These are phyloP conservation scores for Oryza glumipatula DNA, from an alignment of 176 grass and related monocot species.

Conservation along the genomic window DNA sequence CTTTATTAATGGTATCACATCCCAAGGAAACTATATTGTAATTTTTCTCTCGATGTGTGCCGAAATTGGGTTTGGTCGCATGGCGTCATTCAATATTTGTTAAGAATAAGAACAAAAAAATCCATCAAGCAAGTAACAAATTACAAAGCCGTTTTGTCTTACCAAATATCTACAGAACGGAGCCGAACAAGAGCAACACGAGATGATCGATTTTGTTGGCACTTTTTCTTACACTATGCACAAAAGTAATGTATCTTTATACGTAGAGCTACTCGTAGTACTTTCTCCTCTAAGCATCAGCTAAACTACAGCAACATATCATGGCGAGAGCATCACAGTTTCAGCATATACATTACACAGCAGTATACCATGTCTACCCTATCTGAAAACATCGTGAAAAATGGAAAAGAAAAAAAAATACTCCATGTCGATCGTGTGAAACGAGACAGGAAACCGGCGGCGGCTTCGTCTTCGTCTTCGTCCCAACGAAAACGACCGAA, in stretches of 20 bases:
- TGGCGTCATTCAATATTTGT: not conserved
- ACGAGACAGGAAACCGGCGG: not conserved
- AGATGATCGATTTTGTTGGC: not conserved
- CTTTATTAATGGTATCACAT: not conserved
- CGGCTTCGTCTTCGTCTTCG: not conserved
- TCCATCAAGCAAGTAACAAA: not conserved
- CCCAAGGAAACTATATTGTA: not conserved
- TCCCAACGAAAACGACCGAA: constrained; percentile 3
- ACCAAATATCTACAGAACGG: constrained; percentile 11
- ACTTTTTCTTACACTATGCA: constrained; percentile 3
- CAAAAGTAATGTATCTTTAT: constrained; percentile 23
- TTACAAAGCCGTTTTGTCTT: not conserved
- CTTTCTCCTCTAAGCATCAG: constrained; percentile 27
- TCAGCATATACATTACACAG: constrained; percentile 15
- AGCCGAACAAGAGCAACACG: not conserved
- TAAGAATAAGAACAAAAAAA: not conserved
- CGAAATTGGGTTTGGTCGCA: not conserved
- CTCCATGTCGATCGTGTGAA: constrained; percentile 1
- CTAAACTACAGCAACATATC: constrained; percentile 35
- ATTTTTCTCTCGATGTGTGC: not conserved
- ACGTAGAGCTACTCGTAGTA: not conserved
- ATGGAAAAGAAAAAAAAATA: not conserved
- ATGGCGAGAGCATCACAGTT: constrained; percentile 7
- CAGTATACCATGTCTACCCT: not conserved
- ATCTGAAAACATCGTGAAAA: not conserved